These are phyloP conservation scores for Diophrys appendiculata DNA, from an alignment of 73 alveolate genomes.

Conservation along the genomic window DNA sequence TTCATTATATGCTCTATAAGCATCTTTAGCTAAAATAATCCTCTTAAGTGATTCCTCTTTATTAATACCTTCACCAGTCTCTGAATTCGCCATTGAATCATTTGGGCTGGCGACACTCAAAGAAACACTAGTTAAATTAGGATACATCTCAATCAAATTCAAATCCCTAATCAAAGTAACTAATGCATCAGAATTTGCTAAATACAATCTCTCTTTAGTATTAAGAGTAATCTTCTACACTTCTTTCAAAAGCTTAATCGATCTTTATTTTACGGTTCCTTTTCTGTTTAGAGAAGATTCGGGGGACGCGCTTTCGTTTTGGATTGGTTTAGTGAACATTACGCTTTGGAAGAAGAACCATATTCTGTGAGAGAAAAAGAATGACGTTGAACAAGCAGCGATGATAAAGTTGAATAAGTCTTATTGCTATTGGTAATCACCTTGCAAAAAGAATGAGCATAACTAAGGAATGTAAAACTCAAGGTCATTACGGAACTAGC, in stretches of 20 bases:
- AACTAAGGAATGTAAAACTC: conserved; percentile 78
- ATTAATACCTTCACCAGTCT: not conserved
- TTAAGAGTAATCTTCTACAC: conserved; percentile 26
- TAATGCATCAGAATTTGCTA: conserved; percentile 51
- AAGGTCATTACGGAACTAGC: conserved; percentile 63
- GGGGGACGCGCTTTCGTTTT: not conserved
- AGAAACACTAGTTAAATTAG: conserved; percentile 1
- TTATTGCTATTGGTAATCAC: conserved; percentile 28
- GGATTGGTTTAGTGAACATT: conserved; percentile 19
- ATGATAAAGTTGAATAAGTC: conserved; percentile 49
- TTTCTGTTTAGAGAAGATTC: not conserved
- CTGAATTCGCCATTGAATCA: not conserved
- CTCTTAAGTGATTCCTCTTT: not conserved
- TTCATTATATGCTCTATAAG: not conserved
- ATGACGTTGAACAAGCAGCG: conserved; percentile 57
- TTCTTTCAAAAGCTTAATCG: conserved; percentile 18
- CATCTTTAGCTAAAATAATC: not conserved
- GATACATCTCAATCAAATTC: conserved; percentile 20
- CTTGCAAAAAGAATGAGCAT: conserved; percentile 42
- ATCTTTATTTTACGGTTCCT: not conserved
- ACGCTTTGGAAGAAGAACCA: conserved; percentile 73
- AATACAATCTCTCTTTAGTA: conserved; percentile 46
- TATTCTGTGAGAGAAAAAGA: conserved; percentile 78
- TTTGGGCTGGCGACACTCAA: not conserved
- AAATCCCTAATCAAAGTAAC: conserved; percentile 22